Percentiles rank a stretch among this genome's conserved stretches.
phyloP scores from a whole-genome alignment of 495 filamentous ascomycete species.

The Aspergillus indologenus region DNA sequence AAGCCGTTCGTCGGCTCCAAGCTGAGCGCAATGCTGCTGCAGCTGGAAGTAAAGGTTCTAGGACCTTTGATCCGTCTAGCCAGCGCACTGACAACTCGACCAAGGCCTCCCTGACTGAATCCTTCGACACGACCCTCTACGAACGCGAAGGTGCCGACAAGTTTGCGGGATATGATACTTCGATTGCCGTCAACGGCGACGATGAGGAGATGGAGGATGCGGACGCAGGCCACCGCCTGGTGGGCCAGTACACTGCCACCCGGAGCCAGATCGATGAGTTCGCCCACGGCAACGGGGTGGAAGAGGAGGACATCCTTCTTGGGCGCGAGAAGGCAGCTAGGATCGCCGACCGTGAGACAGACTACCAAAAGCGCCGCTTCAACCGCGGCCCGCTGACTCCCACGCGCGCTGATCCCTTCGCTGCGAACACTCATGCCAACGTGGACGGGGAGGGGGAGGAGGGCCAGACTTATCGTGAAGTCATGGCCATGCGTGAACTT shows the following conservation, averaged over 20 bases:
- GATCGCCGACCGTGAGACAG: conserved; percentile 89
- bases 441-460: conserved; percentile 62
- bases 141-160: conserved; percentile 75
- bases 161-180: conserved; percentile 86
- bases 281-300: conserved; percentile 75
- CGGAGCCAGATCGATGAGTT: conserved; percentile 92
- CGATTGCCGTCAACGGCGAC: conserved; percentile 76
- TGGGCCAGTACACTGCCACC: conserved; percentile 96
- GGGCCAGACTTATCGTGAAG: conserved; percentile 79
- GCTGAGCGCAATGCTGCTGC: conserved; percentile 88
- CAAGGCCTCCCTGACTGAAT: conserved; percentile 93
- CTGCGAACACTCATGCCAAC: conserved; percentile 67
- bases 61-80: conserved; percentile 78
- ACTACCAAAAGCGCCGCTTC: conserved; percentile 95
- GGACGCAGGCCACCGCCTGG: conserved; percentile 70
- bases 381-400: conserved; percentile 78
- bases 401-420: conserved; percentile 85
- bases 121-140: conserved; percentile 91
- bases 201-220: conserved; percentile 83
- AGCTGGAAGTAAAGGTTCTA: conserved; percentile 79
- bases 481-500: conserved; percentile 87
- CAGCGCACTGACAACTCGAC: conserved; percentile 88
- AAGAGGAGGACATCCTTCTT: conserved; percentile 87
- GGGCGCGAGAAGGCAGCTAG: conserved; percentile 84
- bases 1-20: conserved; percentile 77